phyloP scores from a whole-genome alignment of 257 asterid species.

The Sherardia arvensis region DNA sequence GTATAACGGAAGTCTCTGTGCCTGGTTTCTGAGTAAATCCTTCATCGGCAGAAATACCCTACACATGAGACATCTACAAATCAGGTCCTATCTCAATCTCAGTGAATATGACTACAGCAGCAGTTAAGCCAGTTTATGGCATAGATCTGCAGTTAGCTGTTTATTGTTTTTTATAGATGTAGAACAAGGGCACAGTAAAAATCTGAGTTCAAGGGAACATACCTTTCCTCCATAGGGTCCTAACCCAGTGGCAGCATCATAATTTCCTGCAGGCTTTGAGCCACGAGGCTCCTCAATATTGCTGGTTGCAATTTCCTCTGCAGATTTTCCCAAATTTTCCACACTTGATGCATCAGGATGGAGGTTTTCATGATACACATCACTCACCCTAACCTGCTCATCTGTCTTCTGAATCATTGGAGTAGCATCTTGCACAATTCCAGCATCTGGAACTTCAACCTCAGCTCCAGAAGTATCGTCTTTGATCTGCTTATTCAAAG shows the following conservation, averaged over 20 bases:
- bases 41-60: slow-evolving; percentile 18
- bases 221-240: slow-evolving; percentile 2
- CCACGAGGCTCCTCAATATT: slow-evolving; percentile 19
- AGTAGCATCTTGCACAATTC: slow-evolving; percentile 23
- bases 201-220: slow-evolving; percentile 23
- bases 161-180: slow-evolving; percentile 23
- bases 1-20: slow-evolving; percentile 5
- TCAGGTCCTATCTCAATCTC: slow-evolving; percentile 21
- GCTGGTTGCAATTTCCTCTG: slow-evolving; percentile 22
- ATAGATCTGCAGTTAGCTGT: slow-evolving; percentile 22
- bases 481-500: slow-evolving; percentile 25
- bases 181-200: slow-evolving; percentile 16
- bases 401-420: slow-evolving; percentile 21
- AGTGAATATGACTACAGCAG: slow-evolving; percentile 3
- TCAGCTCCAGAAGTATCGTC: slow-evolving; percentile 27
- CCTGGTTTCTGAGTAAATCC: slow-evolving; percentile 22
- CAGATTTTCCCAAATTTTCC: slow-evolving; percentile 34
- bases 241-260: slow-evolving; percentile 19
- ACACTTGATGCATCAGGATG: slow-evolving; percentile 24
- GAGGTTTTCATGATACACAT: slow-evolving; percentile 19
- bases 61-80: slow-evolving; percentile 23
- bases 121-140: slow-evolving; percentile 4
- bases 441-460: slow-evolving; percentile 19
- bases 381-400: slow-evolving; percentile 26
- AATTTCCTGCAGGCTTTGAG: slow-evolving; percentile 17